Evolutionary conservation across 306 rosid genomes (phyloP).

Genomic region (Vigna nakashimae): DNA sequence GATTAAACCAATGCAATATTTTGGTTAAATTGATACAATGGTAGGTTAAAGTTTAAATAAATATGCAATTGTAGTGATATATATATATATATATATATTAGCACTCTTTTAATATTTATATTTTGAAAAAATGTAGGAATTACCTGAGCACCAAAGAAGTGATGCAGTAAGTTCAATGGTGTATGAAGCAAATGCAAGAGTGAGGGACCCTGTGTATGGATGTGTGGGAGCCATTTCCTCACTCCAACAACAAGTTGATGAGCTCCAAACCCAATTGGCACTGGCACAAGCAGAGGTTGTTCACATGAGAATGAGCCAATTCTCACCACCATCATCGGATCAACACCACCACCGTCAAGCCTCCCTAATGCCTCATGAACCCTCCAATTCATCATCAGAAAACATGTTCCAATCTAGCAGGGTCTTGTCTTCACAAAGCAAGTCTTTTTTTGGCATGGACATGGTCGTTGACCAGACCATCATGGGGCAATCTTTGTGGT

Average conservation of each 20-base stretch:
- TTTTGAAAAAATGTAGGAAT: slow-evolving; percentile 53
- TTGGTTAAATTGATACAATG: too few species aligned
- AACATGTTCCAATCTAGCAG: slow-evolving; percentile 39
- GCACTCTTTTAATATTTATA: not conserved
- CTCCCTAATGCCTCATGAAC: slow-evolving; percentile 4
- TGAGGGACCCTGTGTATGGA: slow-evolving; percentile 90
- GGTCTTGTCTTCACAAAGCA: slow-evolving; percentile 52
- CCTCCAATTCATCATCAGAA: slow-evolving; percentile 37
- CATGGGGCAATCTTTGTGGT: slow-evolving; percentile 79
- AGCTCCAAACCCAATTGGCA: slow-evolving; percentile 82
- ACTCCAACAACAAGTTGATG: slow-evolving; percentile 81
- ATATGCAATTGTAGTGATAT: too few species aligned
- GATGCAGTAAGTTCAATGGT: slow-evolving; percentile 98
- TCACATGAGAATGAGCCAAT: slow-evolving; percentile 67
- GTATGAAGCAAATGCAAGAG: slow-evolving; percentile 96
- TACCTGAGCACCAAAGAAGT: slow-evolving; percentile 83
- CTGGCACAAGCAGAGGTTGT: slow-evolving; percentile 83
- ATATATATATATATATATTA: too few species aligned
- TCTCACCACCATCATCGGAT: slow-evolving; percentile 39
- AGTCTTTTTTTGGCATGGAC: slow-evolving; percentile 75
- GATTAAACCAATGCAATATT: too few species aligned
- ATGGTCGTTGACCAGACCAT: slow-evolving; percentile 64
- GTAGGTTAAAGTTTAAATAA: too few species aligned
- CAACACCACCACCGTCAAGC: not conserved
- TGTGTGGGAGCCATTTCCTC: slow-evolving; percentile 97